Percentiles rank a stretch among this genome's conserved stretches.
phyloP scores from a whole-genome alignment of 2,329 filamentous ascomycete species.

The Lachnellula hyalina region DNA sequence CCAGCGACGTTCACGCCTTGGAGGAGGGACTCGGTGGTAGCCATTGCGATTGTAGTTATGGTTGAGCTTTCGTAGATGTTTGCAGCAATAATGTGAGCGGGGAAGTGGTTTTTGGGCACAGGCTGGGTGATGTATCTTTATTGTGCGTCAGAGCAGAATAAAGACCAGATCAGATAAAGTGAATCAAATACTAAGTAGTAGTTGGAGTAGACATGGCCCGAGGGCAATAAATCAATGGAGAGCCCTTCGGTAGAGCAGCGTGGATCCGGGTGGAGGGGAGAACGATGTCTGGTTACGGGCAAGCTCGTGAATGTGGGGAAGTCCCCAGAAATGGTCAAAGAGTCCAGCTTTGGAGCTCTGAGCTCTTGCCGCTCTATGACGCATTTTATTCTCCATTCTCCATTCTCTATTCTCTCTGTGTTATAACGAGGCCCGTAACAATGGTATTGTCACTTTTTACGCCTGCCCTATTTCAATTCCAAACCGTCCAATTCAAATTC shows the following conservation, averaged over 20 bases:
- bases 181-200: background rate
- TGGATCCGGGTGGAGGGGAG: constrained; percentile 19
- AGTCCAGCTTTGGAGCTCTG: background rate
- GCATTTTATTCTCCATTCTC: background rate
- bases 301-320: constrained; percentile 27
- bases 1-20: constrained; percentile 86
- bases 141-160: constrained; percentile 10
- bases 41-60: constrained; percentile 53
- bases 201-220: constrained; percentile 6
- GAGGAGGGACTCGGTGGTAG: constrained; percentile 69
- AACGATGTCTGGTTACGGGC: constrained; percentile 3
- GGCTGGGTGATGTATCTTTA: constrained; percentile 8
- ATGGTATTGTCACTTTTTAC: too few relatives aligned
- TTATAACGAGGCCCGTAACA: too few relatives aligned
- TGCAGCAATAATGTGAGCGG: background rate
- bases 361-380: background rate
- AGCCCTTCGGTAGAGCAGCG: constrained; percentile 19
- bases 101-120: constrained; percentile 2
- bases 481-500: too few relatives aligned
- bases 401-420: background rate
- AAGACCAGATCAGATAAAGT: constrained; percentile 3
- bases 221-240: constrained; percentile 9
- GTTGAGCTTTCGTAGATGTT: background rate
- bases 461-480: too few relatives aligned
- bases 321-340: background rate